A percentile compares a stretch with the other conserved stretches of the same genome.
phyloP scores from a whole-genome alignment of 495 filamentous ascomycete species.

The Tuber melanosporum region DNA sequence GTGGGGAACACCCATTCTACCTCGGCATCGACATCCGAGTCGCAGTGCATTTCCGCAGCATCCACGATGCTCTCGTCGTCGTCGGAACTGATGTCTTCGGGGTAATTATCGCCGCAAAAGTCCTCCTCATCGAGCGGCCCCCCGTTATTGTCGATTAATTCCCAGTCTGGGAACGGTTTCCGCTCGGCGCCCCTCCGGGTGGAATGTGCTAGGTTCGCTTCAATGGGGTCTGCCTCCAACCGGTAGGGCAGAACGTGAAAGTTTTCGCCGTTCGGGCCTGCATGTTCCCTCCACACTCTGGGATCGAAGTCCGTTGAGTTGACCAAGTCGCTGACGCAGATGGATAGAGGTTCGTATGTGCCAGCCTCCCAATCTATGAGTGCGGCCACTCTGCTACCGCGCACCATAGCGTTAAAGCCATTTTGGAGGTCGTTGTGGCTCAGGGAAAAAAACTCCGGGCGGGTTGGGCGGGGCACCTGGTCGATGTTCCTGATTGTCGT shows the following conservation, averaged over 20 bases:
- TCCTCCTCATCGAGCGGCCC: background rate
- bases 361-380: no score
- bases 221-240: background rate
- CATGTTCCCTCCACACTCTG: no score
- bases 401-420: no score
- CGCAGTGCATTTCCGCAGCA: background rate
- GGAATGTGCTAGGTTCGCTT: fast-evolving
- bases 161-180: background rate
- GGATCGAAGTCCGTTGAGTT: no score
- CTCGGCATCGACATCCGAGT: no score
- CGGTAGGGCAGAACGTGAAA: background rate
- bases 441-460: no score
- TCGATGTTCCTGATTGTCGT: background rate
- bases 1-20: background rate
- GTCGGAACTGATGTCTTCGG: background rate
- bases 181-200: background rate
- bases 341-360: no score
- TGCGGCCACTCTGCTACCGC: no score
- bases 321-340: no score
- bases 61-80: background rate
- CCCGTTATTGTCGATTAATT: background rate
- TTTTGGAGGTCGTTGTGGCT: no score
- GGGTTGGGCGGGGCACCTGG: background rate
- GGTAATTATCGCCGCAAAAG: background rate
- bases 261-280: background rate